These are phyloP conservation scores for Stramenopiles sp. DNA, from an alignment of 352 stramenopile genomes.

Conservation along the genomic window DNA sequence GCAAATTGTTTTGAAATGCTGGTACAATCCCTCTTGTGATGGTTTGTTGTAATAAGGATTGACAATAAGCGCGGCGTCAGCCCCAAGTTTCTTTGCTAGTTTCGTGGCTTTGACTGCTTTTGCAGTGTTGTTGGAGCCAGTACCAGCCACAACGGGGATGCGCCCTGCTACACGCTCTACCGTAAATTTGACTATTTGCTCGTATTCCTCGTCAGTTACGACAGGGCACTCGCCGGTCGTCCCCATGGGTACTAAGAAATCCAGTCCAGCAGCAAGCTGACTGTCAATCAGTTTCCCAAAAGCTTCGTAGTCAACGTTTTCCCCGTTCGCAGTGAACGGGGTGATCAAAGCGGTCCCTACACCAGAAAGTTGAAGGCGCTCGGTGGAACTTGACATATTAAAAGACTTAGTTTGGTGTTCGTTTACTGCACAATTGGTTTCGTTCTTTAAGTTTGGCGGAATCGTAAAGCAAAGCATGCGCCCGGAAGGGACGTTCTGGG, in stretches of 20 bases:
- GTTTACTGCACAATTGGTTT: too few relatives aligned
- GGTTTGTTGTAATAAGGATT: conserved; percentile 98
- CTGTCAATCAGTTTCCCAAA: conserved; percentile 66
- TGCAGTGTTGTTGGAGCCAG: conserved; percentile 73
- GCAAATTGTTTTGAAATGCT: conserved; percentile 63
- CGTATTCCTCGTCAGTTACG: conserved; percentile 78
- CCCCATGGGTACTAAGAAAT: conserved; percentile 85
- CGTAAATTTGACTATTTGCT: conserved; percentile 71
- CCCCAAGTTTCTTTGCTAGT: conserved; percentile 67
- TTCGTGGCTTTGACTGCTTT: conserved; percentile 43
- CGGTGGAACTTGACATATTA: not conserved
- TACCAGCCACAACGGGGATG: conserved; percentile 81
- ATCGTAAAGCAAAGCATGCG: too few relatives aligned
- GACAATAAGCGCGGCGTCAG: conserved; percentile 79
- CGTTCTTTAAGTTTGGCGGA: too few relatives aligned
- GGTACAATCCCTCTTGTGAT: conserved; percentile 75
- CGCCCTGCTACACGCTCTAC: conserved; percentile 46
- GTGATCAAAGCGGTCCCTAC: conserved; percentile 80
- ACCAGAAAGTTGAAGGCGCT: conserved; percentile 23
- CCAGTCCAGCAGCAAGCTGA: conserved; percentile 77
- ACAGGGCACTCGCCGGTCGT: conserved; percentile 90
- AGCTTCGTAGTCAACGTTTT: conserved; percentile 70
- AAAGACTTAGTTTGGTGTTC: too few relatives aligned
- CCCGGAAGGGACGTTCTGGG: too few relatives aligned
- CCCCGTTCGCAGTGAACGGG: conserved; percentile 71